A percentile compares a stretch with the other conserved stretches of the same genome.
phyloP scores from a whole-genome alignment of 1,284 basidiomycete genomes.

The Leccinum huronense region DNA sequence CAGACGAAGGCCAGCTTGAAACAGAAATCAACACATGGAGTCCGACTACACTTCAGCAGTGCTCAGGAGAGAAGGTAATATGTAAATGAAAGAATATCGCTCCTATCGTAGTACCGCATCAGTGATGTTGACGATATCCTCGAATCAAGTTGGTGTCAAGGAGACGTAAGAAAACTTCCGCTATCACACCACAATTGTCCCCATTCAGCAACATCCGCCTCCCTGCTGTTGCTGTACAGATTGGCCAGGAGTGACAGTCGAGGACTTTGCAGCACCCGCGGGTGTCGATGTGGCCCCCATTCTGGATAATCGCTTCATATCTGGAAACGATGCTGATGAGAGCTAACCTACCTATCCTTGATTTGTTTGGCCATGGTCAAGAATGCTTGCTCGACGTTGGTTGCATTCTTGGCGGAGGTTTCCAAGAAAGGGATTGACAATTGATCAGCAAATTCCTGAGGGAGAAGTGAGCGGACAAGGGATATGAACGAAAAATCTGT shows the following conservation, averaged over 20 bases:
- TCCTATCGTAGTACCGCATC: slow-evolving; percentile 32
- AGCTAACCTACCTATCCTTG: slow-evolving; percentile 78
- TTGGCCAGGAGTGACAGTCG: slow-evolving; percentile 51
- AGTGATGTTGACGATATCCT: slow-evolving; percentile 33
- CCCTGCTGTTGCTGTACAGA: slow-evolving; percentile 53
- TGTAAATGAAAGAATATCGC: slow-evolving; percentile 36
- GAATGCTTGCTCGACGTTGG: slow-evolving; percentile 99
- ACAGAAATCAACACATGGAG: slow-evolving; percentile 27
- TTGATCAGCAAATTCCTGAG: slow-evolving; percentile 92
- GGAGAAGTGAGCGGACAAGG: slow-evolving; percentile 9
- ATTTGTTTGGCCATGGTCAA: slow-evolving; percentile 99
- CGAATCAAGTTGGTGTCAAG: slow-evolving; percentile 19
- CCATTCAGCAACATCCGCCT: slow-evolving; percentile 54
- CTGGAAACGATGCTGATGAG: neutral
- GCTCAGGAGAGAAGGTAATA: slow-evolving; percentile 31
- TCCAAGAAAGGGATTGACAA: slow-evolving; percentile 96
- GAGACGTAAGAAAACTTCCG: slow-evolving; percentile 15
- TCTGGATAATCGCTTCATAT: slow-evolving; percentile 38
- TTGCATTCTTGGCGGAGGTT: slow-evolving; percentile 98
- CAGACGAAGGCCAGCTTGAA: slow-evolving; percentile 29
- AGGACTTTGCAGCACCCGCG: slow-evolving; percentile 68
- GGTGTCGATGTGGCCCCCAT: slow-evolving; percentile 77
- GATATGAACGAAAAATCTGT: slow-evolving; percentile 19
- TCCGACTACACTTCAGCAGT: slow-evolving; percentile 29
- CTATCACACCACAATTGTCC: slow-evolving; percentile 20